Conservation (phyloP, 345 rosid genomes). For the Lepidium didymum region DNA sequence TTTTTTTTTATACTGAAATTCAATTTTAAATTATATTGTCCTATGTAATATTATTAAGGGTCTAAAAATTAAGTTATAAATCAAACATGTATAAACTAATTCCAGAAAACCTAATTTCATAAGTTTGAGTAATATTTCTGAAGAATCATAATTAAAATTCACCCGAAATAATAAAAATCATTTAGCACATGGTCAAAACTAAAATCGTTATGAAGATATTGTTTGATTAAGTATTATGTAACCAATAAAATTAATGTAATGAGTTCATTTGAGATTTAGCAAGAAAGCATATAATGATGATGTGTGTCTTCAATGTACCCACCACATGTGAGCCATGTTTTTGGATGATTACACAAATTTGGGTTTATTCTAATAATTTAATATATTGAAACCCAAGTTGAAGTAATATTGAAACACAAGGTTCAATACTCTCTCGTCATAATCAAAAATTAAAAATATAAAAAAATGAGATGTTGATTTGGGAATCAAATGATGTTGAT, state of each 20-base stretch:
- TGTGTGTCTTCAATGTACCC: slow-evolving; percentile 21
- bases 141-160: neutral
- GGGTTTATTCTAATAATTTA: slow-evolving; percentile 10
- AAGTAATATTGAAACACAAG: slow-evolving; percentile 7
- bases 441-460: slow-evolving; percentile 4
- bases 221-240: neutral
- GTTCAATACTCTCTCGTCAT: slow-evolving; percentile 22
- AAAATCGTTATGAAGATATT: neutral
- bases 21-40: too few relatives aligned
- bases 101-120: too few relatives aligned
- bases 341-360: slow-evolving; percentile 11
- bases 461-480: neutral
- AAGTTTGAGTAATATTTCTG: neutral
- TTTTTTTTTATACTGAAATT: too few relatives aligned
- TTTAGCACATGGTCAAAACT: neutral
- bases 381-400: slow-evolving; percentile 6
- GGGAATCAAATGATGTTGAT: slow-evolving; percentile 11
- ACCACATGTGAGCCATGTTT: slow-evolving; percentile 26
- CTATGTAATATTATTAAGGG: too few relatives aligned
- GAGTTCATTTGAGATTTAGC: slow-evolving; percentile 5
- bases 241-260: neutral
- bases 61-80: too few relatives aligned
- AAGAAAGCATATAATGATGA: slow-evolving; percentile 8
- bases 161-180: neutral
- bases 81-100: too few relatives aligned